Conservation (phyloP, 768 basidiomycete species). For the Termitomyces sp. region DNA sequence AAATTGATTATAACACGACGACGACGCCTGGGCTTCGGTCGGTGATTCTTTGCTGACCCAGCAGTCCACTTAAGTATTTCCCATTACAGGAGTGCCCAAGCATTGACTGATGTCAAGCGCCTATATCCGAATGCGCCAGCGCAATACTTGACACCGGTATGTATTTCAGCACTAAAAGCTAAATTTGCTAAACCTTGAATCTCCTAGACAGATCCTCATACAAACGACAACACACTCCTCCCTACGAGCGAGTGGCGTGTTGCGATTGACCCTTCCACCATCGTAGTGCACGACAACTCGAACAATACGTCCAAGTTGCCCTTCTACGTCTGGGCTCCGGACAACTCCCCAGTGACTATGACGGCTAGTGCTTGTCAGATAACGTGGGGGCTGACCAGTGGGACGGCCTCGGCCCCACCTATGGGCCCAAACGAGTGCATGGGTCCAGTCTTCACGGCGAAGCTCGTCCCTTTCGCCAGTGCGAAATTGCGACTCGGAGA, state of each 20-base stretch:
- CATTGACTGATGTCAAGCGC: conserved; percentile 24
- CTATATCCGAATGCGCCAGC: conserved; percentile 31
- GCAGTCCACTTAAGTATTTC: background rate
- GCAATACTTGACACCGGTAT: conserved; percentile 28
- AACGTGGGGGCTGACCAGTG: conserved; percentile 25
- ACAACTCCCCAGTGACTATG: conserved; percentile 32
- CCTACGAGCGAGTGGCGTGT: conserved; percentile 32
- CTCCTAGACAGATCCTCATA: conserved; percentile 31
- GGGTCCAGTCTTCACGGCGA: conserved; percentile 25
- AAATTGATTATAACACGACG: conserved; percentile 28
- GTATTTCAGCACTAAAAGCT: conserved; percentile 1
- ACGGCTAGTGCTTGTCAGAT: conserved; percentile 32
- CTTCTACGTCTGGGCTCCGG: conserved; percentile 34
- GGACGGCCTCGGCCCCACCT: conserved; percentile 31
- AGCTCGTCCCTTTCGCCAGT: conserved; percentile 33
- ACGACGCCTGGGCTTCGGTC: conserved; percentile 26
- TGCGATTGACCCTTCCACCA: conserved; percentile 32
- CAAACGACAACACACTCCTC: conserved; percentile 30
- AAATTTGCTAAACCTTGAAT: background rate
- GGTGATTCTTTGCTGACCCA: background rate
- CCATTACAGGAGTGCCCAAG: conserved; percentile 28
- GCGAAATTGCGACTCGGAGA: conserved; percentile 35
- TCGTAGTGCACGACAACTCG: conserved; percentile 26
- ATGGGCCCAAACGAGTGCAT: conserved; percentile 26
- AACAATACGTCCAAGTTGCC: conserved; percentile 21